phyloP scores from a whole-genome alignment of 148 eudicot genomes.

The Rhododendron henanense region DNA sequence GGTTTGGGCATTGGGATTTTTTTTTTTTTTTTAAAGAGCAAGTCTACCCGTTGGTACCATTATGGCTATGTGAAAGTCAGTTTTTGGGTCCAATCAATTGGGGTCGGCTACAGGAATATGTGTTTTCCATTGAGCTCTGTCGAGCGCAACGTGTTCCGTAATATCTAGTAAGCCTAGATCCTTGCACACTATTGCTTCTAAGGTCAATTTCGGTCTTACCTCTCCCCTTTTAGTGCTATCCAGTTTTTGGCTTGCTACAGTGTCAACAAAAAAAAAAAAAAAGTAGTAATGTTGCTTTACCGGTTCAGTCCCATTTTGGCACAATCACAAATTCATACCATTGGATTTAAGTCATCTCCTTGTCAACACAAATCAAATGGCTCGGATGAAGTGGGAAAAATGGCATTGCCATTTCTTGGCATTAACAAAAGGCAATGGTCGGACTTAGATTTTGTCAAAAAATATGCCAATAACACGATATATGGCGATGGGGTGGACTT shows the following conservation, averaged over 20 bases:
- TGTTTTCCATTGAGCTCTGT: too few relatives aligned
- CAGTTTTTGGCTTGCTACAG: background rate
- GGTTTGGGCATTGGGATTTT: background rate
- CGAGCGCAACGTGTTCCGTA: too few relatives aligned
- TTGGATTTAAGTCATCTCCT: background rate
- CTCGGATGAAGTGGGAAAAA: background rate
- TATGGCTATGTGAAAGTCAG: background rate
- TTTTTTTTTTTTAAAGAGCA: background rate
- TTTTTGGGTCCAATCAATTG: background rate
- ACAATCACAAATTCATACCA: background rate
- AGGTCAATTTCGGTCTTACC: too few relatives aligned
- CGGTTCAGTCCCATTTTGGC: background rate
- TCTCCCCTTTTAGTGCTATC: too few relatives aligned
- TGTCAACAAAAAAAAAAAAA: background rate
- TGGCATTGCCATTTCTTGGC: background rate
- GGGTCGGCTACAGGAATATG: too few relatives aligned
- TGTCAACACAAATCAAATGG: background rate
- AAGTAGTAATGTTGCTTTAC: background rate
- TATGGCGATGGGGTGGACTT: background rate
- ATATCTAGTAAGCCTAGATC: too few relatives aligned
- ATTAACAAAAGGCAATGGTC: background rate
- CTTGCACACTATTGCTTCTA: too few relatives aligned
- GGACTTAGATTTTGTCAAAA: background rate
- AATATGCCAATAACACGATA: background rate
- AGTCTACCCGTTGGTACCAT: background rate